phyloP scores from a whole-genome alignment of 2,329 filamentous ascomycete species.

The Sporothrix inflata region DNA sequence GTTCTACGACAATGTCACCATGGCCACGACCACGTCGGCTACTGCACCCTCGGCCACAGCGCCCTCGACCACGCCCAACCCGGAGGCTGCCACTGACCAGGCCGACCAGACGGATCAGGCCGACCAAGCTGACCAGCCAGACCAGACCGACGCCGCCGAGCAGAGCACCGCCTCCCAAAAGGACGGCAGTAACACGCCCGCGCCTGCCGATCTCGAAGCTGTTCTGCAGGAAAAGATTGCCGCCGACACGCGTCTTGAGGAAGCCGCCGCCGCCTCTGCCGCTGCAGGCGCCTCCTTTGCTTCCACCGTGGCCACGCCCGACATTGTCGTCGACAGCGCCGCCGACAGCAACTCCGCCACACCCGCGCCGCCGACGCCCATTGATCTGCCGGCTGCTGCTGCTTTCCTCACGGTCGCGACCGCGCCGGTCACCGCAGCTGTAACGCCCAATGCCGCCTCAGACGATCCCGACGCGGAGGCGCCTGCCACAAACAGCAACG shows the following conservation, averaged over 20 bases:
- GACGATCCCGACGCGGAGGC: neutral
- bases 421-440: neutral
- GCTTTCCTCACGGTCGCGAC: neutral
- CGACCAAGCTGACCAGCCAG: neutral
- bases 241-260: slow-evolving; percentile 27
- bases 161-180: neutral
- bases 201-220: slow-evolving; percentile 24
- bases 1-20: slow-evolving; percentile 27
- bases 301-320: slow-evolving; percentile 1
- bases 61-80: slow-evolving; percentile 9
- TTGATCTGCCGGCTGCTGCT: neutral
- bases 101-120: neutral
- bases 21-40: neutral
- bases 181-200: neutral
- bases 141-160: neutral
- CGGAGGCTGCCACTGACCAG: neutral
- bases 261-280: slow-evolving; percentile 15
- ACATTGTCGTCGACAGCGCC: slow-evolving; percentile 25
- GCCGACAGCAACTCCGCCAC: slow-evolving; percentile 3
- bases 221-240: slow-evolving; percentile 29
- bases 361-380: neutral
- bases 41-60: neutral
- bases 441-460: slow-evolving; percentile 13
- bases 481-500: neutral
- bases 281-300: slow-evolving; percentile 5